Evolutionary conservation across 2,329 filamentous ascomycete genomes (phyloP), one percentile per base, ranked within the genome.

Genomic region (Trichocomaceae sp.): DNA sequence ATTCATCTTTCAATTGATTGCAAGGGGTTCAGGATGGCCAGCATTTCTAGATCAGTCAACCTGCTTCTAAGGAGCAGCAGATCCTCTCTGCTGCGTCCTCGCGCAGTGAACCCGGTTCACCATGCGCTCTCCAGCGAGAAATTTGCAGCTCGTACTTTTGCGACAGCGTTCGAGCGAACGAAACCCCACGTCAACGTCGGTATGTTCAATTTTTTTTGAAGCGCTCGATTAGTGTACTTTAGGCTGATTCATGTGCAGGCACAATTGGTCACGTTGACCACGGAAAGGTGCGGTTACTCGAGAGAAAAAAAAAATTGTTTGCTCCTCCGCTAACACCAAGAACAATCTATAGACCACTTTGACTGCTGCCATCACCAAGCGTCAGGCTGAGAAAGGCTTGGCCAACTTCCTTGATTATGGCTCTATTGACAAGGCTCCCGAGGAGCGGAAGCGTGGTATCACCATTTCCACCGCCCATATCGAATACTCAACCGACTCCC

Each of bases 241-340:
- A 52, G 52, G 47, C 20, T 55, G 19, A 50, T 35, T 55, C 22
- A 15, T 33, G 41, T n/a, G 19, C 47, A 91, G 87, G 87, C 74
- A 99, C 93, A 66, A 99, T 99, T 77, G 93, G 93, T 66, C 93
- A 99, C 81, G 93, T 99, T 77, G 93, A 99, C 83, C 92, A 99
- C 79, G 92, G 92, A 80, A 99, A 99, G 88, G 91, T 55, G 8
- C 48, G 44, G 39, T 29, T 37, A 45, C 26, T 29, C 37, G 45
- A 51, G 33, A 41, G 42, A 42, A 23, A 31, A 42, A 23, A 31
- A 50, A 26, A 56, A 29, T 58, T 48, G 39, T 44, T 44, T 56
- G 31, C 50, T 54, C 51, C 33, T 50, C 35, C 15, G 58, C 52
- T 56, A 51, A 55, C 59, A 20, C 8, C 19, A 54, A 57, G 3